Evolutionary conservation across 2,329 filamentous ascomycete genomes (phyloP).

Genomic region (Monosporascus sp.): DNA sequence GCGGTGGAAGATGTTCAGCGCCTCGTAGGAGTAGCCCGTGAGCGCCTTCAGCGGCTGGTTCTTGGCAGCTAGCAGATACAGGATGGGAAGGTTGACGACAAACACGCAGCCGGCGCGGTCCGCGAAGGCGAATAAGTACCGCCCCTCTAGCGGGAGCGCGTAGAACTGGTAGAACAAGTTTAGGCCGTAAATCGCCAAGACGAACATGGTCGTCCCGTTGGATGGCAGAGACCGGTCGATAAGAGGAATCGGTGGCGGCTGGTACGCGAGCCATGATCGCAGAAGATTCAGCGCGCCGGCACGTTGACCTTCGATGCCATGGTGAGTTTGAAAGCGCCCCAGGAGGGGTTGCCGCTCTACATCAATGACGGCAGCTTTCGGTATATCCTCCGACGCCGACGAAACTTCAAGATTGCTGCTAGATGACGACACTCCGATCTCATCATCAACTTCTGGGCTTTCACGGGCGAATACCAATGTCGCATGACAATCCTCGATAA

Average conservation of each 20-base stretch:
- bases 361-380: slow-evolving; percentile 22
- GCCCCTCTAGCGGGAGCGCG: slow-evolving; percentile 38
- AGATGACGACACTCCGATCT: slow-evolving; percentile 20
- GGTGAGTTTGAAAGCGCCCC: background rate
- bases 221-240: slow-evolving; percentile 51
- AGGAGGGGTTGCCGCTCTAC: slow-evolving; percentile 32
- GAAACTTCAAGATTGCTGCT: slow-evolving; percentile 27
- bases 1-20: slow-evolving; percentile 60
- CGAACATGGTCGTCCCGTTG: slow-evolving; percentile 48
- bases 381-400: slow-evolving; percentile 14
- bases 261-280: slow-evolving; percentile 42
- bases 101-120: slow-evolving; percentile 51
- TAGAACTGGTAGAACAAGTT: slow-evolving; percentile 56
- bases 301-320: background rate
- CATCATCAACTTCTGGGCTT: slow-evolving; percentile 5
- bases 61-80: slow-evolving; percentile 62
- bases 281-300: slow-evolving; percentile 2
- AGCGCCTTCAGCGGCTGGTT: slow-evolving; percentile 57
- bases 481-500: slow-evolving; percentile 11
- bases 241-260: slow-evolving; percentile 51
- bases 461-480: background rate
- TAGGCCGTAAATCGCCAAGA: slow-evolving; percentile 45
- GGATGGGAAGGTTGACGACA: slow-evolving; percentile 41
- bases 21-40: slow-evolving; percentile 61
- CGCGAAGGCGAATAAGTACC: slow-evolving; percentile 51